Evolutionary conservation across 371 early-diverging fungal genomes (phyloP), one percentile per base, ranked within the genome.

Genomic region (Mucor saturninus): DNA sequence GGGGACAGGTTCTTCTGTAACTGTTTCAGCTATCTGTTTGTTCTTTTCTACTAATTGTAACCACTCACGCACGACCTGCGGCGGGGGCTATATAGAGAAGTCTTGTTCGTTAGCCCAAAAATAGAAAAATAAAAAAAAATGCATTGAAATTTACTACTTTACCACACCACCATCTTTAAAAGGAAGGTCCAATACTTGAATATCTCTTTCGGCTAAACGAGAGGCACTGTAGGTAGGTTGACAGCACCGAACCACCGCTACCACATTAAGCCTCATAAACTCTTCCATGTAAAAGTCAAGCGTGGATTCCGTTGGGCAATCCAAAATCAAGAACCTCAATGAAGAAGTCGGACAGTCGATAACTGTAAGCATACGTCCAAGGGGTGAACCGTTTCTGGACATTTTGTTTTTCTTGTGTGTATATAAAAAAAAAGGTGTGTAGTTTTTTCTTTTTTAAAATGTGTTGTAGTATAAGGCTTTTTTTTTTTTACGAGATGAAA

Each of bases 271-370:
- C 46, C 85, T 83, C 58, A 83, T 76, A 73, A 96, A 84, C 70
- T 95, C 93, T 78, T 86, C 84, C 42, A 92, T 69, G 65, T 97
- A 97, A 29, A 89, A 84, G 14, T 86, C 86, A 42, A 96, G 71
- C 7, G 90, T 95, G 61, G 88, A 80, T 70, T 93, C 91, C 13
- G 96, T 91, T 3, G 98, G 98, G 51, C 93, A 91, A 75, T 96
- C 96, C 64, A 95, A 87, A 59, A 97, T 92, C 39, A 97, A 80
- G 73, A 94, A 96, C 21, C 92, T 89, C 48, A 94, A 61, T 2
- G 73, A 60, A 7, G 77, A 70, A 31, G 53, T 53, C 7, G 72
- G 72, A 54, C 57, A 63, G 49, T 71, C 72, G 32, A 71, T 67
- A 26, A 67, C 67, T 46, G 72, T 66, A 32, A 71, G 58, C 72